Conservation (phyloP, 495 filamentous ascomycete species). For the Neurospora terricola region DNA sequence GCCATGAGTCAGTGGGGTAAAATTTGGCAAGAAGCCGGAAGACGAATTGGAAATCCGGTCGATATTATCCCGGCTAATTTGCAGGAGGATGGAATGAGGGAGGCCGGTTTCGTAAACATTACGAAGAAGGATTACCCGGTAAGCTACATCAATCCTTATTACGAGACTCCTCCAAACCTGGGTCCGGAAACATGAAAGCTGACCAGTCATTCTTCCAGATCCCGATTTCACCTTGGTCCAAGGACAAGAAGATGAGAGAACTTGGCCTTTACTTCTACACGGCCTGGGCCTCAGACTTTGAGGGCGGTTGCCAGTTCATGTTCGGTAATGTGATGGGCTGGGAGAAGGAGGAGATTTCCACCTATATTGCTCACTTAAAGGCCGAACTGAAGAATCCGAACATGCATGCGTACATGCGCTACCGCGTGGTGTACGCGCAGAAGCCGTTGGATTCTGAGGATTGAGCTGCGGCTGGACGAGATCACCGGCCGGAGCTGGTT, state of each 20-base stretch:
- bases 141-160: neutral
- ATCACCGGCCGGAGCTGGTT: neutral
- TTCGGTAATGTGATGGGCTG: constrained; percentile 23
- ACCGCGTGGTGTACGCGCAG: constrained; percentile 20
- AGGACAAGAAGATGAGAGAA: neutral
- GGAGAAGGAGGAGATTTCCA: constrained; percentile 6
- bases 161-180: neutral
- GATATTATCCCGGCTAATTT: constrained; percentile 8
- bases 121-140: neutral
- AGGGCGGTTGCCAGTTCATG: constrained; percentile 10
- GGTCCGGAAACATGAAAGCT: neutral
- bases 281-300: neutral
- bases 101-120: constrained; percentile 15
- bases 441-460: constrained; percentile 12
- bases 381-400: constrained; percentile 9
- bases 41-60: constrained; percentile 13
- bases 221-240: neutral
- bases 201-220: neutral
- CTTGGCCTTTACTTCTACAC: neutral
- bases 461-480: neutral
- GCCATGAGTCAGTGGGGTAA: constrained; percentile 14
- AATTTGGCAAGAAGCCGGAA: constrained; percentile 15
- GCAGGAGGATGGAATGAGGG: constrained; percentile 11
- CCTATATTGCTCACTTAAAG: constrained; percentile 11
- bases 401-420: constrained; percentile 5